Evolutionary conservation across 306 rosid genomes (phyloP).

Genomic region (Dryas octopetala): DNA sequence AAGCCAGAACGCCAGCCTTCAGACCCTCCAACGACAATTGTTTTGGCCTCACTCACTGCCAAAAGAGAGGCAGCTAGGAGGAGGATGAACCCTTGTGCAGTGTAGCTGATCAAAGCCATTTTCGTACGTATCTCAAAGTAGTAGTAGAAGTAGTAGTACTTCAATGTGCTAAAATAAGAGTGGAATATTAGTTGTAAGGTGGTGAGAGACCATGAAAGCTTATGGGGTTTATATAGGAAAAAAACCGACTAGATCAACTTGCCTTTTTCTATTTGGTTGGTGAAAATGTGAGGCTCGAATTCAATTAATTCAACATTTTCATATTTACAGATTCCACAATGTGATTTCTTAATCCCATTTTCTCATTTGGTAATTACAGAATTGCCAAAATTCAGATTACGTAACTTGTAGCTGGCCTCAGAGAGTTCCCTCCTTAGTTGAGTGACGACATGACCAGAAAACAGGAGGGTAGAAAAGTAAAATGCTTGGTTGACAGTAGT

Average conservation of each 20-base stretch:
- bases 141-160: neutral
- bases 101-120: conserved; percentile 24
- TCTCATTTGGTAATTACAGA: conserved; percentile 10
- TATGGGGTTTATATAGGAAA: conserved; percentile 17
- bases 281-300: neutral
- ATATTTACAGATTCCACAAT: neutral
- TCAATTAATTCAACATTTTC: conserved; percentile 9
- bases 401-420: too few relatives aligned
- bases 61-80: conserved; percentile 29
- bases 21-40: conserved; percentile 58
- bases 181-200: neutral
- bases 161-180: neutral
- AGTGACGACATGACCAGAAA: neutral
- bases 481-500: neutral
- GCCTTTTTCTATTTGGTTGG: neutral
- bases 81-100: conserved; percentile 25
- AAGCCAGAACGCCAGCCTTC: conserved; percentile 65
- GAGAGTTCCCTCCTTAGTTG: neutral
- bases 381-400: neutral
- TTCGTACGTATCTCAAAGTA: neutral
- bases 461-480: conserved; percentile 11
- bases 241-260: neutral
- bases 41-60: conserved; percentile 35
- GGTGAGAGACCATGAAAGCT: conserved; percentile 2
- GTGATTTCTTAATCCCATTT: neutral